Evolutionary conservation across 495 filamentous ascomycete species (phyloP), one percentile per base, ranked within the genome.

Genomic region (Cenococcum geophilum): DNA sequence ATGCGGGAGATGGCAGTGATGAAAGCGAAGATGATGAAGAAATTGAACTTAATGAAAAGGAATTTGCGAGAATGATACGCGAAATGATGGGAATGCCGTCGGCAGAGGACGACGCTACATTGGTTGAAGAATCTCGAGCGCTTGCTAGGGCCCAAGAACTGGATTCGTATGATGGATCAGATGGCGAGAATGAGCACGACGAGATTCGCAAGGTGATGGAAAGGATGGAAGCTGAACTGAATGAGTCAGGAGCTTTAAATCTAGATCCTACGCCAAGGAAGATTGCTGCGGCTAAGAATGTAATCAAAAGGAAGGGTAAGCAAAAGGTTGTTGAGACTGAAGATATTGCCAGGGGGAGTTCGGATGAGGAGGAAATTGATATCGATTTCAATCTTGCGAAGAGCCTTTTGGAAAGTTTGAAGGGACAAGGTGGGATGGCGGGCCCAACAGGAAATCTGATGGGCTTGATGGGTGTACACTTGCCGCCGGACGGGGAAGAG

Each of bases 341-440:
- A 34, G 55, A 54, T 58, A 62, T 56, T 20, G 57, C 54, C 4
- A 63, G 63, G 21, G 76, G 78, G 18, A 69, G 70, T 20, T 65
- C 61, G 21, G 70, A 65, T 10, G 70, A 74, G 51, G 76, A 75
- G 0, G 75, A 79, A 16, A 74, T 64, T 12, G 79, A 92, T 60
- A 82, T 89, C 47, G 89, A 96, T 67, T 88, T 89, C 69, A 91
- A 92, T 53, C 80, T 98, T 5, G 92, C 89, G 37, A 90, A 89
- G 70, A 97, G 96, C 69, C 73, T 97, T 22, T 76, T 97, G n/a
- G 88, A 96, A 74, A 89, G 87, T 68, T 89, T 97, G 69, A 93
- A 95, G 65, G 84, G 86, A 27, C 92, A 97, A 70, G 89, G 76
- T 5, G 92, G 92, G 40, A 80, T 87, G 74, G 77, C 91, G 12